A percentile compares a stretch with the other conserved stretches of the same genome.
Evolutionary conservation across 768 basidiomycete genomes (phyloP).

Genomic region (Steccherinum ochraceum): DNA sequence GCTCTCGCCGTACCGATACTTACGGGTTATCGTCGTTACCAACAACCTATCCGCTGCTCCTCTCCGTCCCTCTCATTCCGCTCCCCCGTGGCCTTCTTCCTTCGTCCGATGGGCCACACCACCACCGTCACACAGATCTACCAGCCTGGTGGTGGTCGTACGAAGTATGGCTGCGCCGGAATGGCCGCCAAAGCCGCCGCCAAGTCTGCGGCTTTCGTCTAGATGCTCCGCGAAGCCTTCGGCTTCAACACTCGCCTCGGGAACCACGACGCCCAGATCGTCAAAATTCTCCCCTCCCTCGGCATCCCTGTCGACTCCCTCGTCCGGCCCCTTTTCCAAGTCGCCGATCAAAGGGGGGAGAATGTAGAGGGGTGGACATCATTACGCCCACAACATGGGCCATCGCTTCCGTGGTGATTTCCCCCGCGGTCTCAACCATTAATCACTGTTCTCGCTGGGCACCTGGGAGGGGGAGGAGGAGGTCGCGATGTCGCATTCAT

Average conservation of each 20-base stretch:
- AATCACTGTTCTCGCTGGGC: conserved; percentile 65
- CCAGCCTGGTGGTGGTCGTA: conserved; percentile 3
- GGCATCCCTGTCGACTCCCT: too few species aligned
- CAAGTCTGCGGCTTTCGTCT: conserved; percentile 7
- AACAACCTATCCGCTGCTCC: conserved; percentile 23
- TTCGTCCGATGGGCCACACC: conserved; percentile 10
- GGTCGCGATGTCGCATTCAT: conserved; percentile 79
- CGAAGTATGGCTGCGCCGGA: conserved; percentile 1
- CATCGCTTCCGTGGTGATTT: conserved; percentile 32
- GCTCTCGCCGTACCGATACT: conserved; percentile 34
- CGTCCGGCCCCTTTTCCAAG: not conserved
- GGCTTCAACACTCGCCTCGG: not conserved
- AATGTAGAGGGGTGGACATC: not conserved
- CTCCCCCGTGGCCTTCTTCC: conserved; percentile 18
- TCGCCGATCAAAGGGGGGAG: conserved; percentile 6
- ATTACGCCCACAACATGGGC: conserved; percentile 16
- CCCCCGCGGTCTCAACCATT: conserved; percentile 50
- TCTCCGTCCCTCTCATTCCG: conserved; percentile 33
- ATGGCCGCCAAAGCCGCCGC: conserved; percentile 9
- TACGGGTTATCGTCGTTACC: conserved; percentile 38
- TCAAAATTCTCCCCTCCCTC: conserved; percentile 2
- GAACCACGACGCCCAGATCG: too few species aligned
- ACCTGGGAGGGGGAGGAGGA: too few species aligned
- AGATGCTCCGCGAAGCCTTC: conserved; percentile 3
- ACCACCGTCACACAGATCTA: conserved; percentile 3